These are phyloP conservation scores for Nicotiana noctiflora DNA, from an alignment of 257 asterid genomes.

Conservation along the genomic window DNA sequence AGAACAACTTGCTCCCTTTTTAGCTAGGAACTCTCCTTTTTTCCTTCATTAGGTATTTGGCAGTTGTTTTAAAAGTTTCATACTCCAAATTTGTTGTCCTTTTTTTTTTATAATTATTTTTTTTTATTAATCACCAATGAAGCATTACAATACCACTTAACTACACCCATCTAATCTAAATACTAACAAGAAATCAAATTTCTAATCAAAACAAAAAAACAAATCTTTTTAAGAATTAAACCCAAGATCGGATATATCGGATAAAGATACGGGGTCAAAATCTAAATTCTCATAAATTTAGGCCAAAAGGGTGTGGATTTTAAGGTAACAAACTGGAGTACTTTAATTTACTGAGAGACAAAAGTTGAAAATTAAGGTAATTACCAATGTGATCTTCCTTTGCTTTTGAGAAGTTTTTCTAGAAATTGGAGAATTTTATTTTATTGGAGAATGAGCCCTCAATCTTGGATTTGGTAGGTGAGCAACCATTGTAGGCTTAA, in stretches of 20 bases:
- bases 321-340: neutral
- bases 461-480: conserved; percentile 35
- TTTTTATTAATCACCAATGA: too few relatives aligned
- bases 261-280: neutral
- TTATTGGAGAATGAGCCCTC: conserved; percentile 26
- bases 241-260: conserved; percentile 3
- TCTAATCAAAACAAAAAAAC: neutral
- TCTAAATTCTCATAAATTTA: neutral
- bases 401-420: conserved; percentile 17
- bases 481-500: conserved; percentile 21
- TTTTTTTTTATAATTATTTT: too few relatives aligned
- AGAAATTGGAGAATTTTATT: conserved; percentile 19
- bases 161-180: too few relatives aligned
- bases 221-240: neutral
- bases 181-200: too few relatives aligned
- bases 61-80: neutral
- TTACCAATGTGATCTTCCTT: conserved; percentile 16
- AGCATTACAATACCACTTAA: too few relatives aligned
- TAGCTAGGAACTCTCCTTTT: neutral
- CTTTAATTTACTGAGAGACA: neutral
- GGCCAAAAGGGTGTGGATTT: conserved; percentile 1
- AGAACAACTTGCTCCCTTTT: neutral
- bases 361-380: conserved; percentile 1
- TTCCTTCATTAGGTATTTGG: neutral
- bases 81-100: neutral